phyloP scores from a whole-genome alignment of 441 rosid species.

The Flueggea neowawraea region DNA sequence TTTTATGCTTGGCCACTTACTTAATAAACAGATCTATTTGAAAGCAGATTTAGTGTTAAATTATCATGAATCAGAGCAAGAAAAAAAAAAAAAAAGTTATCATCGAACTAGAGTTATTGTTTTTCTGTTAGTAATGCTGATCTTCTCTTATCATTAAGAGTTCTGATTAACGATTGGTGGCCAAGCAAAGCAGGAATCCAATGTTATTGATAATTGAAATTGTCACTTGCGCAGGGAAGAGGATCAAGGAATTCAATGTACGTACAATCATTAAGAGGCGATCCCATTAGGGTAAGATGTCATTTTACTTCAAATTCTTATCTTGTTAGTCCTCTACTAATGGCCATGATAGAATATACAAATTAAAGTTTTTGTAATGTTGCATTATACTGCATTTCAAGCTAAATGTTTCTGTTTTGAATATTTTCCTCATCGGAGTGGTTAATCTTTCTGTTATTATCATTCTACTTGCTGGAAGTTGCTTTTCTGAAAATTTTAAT shows the following conservation, averaged over 20 bases:
- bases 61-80: too few relatives aligned
- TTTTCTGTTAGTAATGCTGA: too few relatives aligned
- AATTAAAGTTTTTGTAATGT: neutral
- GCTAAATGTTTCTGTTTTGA: neutral
- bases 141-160: too few relatives aligned
- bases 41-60: too few relatives aligned
- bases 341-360: too few relatives aligned
- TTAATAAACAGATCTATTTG: too few relatives aligned
- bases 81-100: too few relatives aligned
- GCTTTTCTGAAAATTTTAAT: too few relatives aligned
- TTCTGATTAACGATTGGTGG: neutral
- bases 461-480: too few relatives aligned
- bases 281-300: constrained; percentile 73
- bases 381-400: neutral
- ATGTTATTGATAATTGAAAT: neutral
- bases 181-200: neutral
- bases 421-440: neutral
- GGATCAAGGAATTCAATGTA: constrained; percentile 68
- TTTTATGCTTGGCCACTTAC: too few relatives aligned
- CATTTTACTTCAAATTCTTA: constrained; percentile 1
- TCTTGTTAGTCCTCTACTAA: neutral
- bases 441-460: too few relatives aligned
- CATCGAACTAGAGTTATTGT: too few relatives aligned
- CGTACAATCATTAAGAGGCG: constrained; percentile 96
- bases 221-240: constrained; percentile 50